Base-by-base conservation (phyloP, 2,329 filamentous ascomycete species). In the Colletotrichum higginsianum region DNA sequence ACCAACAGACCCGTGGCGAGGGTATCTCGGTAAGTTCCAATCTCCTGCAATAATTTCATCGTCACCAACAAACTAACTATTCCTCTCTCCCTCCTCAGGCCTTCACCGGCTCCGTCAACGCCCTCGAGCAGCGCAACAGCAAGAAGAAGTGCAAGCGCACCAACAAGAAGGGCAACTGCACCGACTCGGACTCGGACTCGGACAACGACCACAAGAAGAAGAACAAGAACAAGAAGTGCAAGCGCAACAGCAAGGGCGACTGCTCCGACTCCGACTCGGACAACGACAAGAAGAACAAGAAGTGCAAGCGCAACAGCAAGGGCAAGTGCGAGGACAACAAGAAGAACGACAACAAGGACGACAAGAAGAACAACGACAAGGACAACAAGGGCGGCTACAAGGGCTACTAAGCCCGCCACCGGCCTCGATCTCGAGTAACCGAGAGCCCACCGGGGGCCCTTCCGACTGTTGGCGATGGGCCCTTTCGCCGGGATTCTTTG, bases 131-230 rank as follows among this genome's bases (percentile, higher is more conserved):
- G 50, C 68, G 65, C 65, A 68, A 63, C 46, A 47, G 16, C 46
- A 66, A 64, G 58, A 68, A 68, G 58, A 64, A 63, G 46, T 66
- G 67, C 49, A 70, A 66, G 67, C 62, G 67, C n/a, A 67, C 47
- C 58, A 66, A 66, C 49, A 53, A 47, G 13, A 66, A 70, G 62
- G 67, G 67, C 40, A 35, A 61, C 42, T 66, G 67, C 55, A 30
- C 21, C 23, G 55, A 60, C n/a, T 58, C 53, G 12, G 47, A 63
- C 66, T 21, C 44, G 9, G 35, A 38, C 35, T 38, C 35, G 35
- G 35, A 63, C 66, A 13, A 35, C n/a, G 53, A 70, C 12, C 15
- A 60, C 16, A 47, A 47, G n/a, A 47, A 65, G 53, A 38, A 61
- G 9, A 42, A 61, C 23, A 50, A 50, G 16, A 64, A 68, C 46